Percentiles rank a stretch among this genome's conserved stretches.
These are phyloP conservation scores for Ustilago cynodontis DNA, from an alignment of 1,284 basidiomycete species.

Conservation along the genomic window DNA sequence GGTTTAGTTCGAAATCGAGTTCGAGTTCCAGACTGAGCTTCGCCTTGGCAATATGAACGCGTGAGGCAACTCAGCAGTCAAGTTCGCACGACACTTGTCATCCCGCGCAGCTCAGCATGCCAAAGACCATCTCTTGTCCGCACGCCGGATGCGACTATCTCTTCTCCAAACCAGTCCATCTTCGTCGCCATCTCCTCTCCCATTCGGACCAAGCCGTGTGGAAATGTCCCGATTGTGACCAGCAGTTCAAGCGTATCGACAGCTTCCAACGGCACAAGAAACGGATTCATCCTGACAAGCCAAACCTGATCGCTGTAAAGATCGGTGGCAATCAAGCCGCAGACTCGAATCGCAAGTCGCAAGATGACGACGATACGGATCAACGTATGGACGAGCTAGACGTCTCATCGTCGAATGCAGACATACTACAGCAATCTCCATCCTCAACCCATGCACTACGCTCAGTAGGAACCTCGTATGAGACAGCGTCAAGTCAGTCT, in stretches of 20 bases:
- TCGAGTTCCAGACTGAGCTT: not conserved
- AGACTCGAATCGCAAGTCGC: conserved; percentile 18
- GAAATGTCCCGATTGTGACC: conserved; percentile 45
- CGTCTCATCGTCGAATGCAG: not conserved
- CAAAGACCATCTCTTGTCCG: conserved; percentile 48
- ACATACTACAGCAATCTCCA: not conserved
- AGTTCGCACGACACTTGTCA: not conserved
- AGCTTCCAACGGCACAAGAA: conserved; percentile 56
- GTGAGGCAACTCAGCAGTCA: not conserved
- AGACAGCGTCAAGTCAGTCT: conserved; percentile 4
- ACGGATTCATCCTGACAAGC: conserved; percentile 44
- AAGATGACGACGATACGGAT: conserved; percentile 24
- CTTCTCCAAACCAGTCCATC: conserved; percentile 50
- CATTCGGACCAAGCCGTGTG: conserved; percentile 45
- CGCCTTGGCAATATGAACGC: not conserved
- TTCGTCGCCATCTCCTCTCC: conserved; percentile 45
- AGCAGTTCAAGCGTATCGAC: conserved; percentile 52
- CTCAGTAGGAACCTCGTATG: not conserved
- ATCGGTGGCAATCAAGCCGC: conserved; percentile 6
- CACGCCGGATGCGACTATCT: conserved; percentile 46
- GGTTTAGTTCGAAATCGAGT: no score
- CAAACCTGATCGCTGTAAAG: conserved; percentile 29
- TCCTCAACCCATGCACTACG: not conserved
- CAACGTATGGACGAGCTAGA: conserved; percentile 20
- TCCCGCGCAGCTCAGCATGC: conserved; percentile 35